These are phyloP conservation scores for Mycoemilia scoparia DNA, from an alignment of 192 early-diverging fungal species.

Conservation along the genomic window DNA sequence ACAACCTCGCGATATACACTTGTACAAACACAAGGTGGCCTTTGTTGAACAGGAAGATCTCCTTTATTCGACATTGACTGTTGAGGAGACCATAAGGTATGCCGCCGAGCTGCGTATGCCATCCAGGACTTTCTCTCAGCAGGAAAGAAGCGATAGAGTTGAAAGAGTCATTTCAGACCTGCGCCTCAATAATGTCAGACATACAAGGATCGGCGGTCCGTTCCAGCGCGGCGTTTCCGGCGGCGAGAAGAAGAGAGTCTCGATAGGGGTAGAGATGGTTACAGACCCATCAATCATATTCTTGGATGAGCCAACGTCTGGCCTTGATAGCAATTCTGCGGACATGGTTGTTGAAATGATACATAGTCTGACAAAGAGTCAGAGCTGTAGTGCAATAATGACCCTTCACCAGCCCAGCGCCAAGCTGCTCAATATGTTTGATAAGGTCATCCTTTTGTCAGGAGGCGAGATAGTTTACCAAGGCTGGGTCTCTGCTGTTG, in stretches of 20 bases:
- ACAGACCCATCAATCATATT: conserved; percentile 35
- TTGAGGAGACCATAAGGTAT: conserved; percentile 59
- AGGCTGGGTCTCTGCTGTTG: conserved; percentile 26
- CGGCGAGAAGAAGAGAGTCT: conserved; percentile 34
- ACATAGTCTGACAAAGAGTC: conserved; percentile 34
- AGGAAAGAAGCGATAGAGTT: conserved; percentile 39
- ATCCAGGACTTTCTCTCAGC: conserved; percentile 20
- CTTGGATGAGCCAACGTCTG: conserved; percentile 41
- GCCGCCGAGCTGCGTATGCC: conserved; percentile 56
- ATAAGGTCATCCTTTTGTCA: conserved; percentile 57
- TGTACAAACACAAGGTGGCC: conserved; percentile 26
- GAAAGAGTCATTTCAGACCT: conserved; percentile 44
- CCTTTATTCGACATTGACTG: conserved; percentile 44
- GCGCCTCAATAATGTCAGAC: conserved; percentile 38
- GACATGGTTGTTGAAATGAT: conserved; percentile 43
- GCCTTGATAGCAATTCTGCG: conserved; percentile 52
- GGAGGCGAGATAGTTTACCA: conserved; percentile 43
- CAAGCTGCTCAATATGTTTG: conserved; percentile 64
- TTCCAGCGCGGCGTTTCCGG: conserved; percentile 30
- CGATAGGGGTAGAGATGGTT: conserved; percentile 28
- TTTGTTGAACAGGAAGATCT: conserved; percentile 37
- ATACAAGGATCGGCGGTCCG: conserved; percentile 34
- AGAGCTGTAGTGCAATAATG: conserved; percentile 54
- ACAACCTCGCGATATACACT: conserved; percentile 18
- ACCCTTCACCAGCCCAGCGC: conserved; percentile 84